These are phyloP conservation scores for Candida namnaoensis DNA, from an alignment of 805 yeast genomes.

Conservation along the genomic window DNA sequence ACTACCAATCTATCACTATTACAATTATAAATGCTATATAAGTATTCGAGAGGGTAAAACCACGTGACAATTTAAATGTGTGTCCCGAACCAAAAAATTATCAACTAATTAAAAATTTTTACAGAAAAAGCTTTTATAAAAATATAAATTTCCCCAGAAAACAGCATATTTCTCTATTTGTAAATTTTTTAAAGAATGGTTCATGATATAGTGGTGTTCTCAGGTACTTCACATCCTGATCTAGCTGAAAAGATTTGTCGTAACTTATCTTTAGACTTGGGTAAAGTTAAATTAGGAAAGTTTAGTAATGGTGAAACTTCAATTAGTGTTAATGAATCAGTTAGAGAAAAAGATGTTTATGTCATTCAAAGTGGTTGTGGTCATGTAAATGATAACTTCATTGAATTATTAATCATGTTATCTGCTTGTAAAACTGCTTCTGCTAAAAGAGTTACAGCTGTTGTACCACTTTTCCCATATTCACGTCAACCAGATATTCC, in stretches of 20 bases:
- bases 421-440: conserved; percentile 97
- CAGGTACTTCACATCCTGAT: conserved; percentile 85
- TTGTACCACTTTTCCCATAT: conserved; percentile 91
- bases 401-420: conserved; percentile 90
- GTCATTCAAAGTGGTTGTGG: conserved; percentile 88
- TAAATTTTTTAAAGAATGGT: conserved; percentile 19
- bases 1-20: no score
- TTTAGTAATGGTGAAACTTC: conserved; percentile 92
- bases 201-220: conserved; percentile 81
- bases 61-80: no score
- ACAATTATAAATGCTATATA: no score
- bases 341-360: conserved; percentile 95
- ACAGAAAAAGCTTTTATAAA: no score
- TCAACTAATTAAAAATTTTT: no score
- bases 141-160: no score
- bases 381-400: conserved; percentile 83
- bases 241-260: conserved; percentile 70
- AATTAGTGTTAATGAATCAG: conserved; percentile 78
- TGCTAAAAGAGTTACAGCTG: conserved; percentile 94
- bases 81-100: no score
- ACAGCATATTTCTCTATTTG: no score
- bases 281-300: conserved; percentile 55
- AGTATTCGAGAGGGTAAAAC: no score
- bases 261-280: conserved; percentile 65
- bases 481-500: conserved; percentile 95